Conservation (phyloP, 257 asterid species). For the Buddleja alternifolia region DNA sequence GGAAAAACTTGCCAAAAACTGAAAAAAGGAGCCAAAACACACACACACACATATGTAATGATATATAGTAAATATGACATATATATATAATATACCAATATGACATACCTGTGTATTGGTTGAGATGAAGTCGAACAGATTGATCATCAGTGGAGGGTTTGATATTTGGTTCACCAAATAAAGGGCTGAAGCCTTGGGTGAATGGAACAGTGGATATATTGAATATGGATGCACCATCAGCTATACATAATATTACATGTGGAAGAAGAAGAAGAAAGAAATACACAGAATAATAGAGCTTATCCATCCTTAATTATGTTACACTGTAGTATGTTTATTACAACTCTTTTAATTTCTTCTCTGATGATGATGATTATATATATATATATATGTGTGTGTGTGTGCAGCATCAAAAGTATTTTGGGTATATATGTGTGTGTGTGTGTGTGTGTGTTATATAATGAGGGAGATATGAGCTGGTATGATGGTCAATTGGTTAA, state of each 20-base stretch:
- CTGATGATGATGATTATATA: constrained; percentile 26
- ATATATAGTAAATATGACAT: not conserved
- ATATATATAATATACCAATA: not conserved
- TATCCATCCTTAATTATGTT: constrained; percentile 36
- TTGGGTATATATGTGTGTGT: not conserved
- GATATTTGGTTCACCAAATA: constrained; percentile 73
- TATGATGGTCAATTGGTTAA: constrained; percentile 33
- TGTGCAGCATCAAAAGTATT: not conserved
- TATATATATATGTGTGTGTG: constrained; percentile 2
- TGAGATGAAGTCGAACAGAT: constrained; percentile 73
- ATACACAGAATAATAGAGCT: constrained; percentile 27
- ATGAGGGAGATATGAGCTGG: constrained; percentile 32
- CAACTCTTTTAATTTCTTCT: constrained; percentile 22
- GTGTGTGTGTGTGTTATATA: not conserved
- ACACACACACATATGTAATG: not conserved
- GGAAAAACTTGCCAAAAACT: not conserved
- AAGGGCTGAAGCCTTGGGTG: constrained; percentile 57
- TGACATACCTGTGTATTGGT: constrained; percentile 67
- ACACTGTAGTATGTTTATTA: not conserved
- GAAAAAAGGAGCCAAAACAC: not conserved
- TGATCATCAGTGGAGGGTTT: constrained; percentile 52
- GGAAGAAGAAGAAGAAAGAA: constrained; percentile 35
- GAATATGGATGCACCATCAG: constrained; percentile 29
- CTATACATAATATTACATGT: constrained; percentile 4
- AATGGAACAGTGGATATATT: constrained; percentile 57